These are phyloP conservation scores for Trypanosoma cruzi DNA, from an alignment of 208 protist genomes.

Conservation along the genomic window DNA sequence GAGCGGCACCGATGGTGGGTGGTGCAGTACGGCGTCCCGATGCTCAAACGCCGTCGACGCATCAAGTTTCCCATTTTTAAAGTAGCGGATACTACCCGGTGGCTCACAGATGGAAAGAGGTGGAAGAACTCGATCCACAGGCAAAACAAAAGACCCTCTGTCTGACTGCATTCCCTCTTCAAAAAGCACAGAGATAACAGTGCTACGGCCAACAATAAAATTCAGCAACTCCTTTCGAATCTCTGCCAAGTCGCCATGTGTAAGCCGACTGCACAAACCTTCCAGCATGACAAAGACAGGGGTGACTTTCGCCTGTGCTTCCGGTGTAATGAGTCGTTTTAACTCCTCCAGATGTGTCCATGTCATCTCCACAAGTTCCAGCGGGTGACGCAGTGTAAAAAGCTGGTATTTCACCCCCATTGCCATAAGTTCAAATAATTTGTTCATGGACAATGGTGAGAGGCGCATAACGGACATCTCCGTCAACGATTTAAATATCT, in stretches of 20 bases:
- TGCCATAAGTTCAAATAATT: slow-evolving; percentile 93
- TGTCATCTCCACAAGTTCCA: slow-evolving; percentile 87
- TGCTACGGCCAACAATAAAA: slow-evolving; percentile 70
- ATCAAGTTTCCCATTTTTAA: slow-evolving; percentile 13
- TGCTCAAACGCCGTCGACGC: slow-evolving; percentile 41
- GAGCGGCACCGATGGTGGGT: slow-evolving; percentile 35
- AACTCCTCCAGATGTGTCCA: slow-evolving; percentile 87
- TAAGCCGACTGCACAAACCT: slow-evolving; percentile 29
- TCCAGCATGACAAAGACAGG: slow-evolving; percentile 32
- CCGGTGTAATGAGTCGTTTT: slow-evolving; percentile 31
- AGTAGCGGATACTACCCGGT: slow-evolving; percentile 56
- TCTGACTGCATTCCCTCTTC: slow-evolving; percentile 66
- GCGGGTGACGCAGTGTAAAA: slow-evolving; percentile 66
- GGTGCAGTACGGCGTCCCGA: slow-evolving; percentile 40
- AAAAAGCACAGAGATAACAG: slow-evolving; percentile 83
- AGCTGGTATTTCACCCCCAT: slow-evolving; percentile 95
- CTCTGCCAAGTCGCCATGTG: slow-evolving; percentile 47
- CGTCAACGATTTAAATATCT: slow-evolving; percentile 83
- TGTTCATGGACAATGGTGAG: slow-evolving; percentile 81
- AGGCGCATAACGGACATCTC: slow-evolving; percentile 90
- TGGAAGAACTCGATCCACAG: slow-evolving; percentile 36
- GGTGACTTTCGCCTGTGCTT: slow-evolving; percentile 21
- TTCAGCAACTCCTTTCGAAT: slow-evolving; percentile 74
- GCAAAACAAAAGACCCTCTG: slow-evolving; percentile 73
- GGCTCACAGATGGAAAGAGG: slow-evolving; percentile 44